A percentile compares a stretch with the other conserved stretches of the same genome.
Evolutionary conservation across 805 yeast species (phyloP).

Genomic region (Saccharomycopsis oosterbeekiorum): DNA sequence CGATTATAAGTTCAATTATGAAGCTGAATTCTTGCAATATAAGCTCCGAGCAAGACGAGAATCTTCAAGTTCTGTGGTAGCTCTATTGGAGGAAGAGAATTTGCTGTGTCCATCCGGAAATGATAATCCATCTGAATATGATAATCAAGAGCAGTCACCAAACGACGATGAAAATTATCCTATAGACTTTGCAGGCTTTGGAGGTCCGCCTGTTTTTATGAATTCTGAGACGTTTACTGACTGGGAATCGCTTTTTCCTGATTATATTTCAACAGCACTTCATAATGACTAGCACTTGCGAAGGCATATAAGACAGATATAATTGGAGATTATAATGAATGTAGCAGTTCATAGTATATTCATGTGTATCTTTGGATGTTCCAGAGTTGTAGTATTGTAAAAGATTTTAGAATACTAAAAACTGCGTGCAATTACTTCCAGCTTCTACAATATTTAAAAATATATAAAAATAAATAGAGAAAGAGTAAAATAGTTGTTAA

Average conservation of each 20-base stretch:
- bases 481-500: too few relatives aligned
- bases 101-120: not conserved
- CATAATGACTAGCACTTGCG: not conserved
- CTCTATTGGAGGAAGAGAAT: conserved; percentile 2
- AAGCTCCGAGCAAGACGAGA: not conserved
- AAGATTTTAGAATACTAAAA: not conserved
- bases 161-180: conserved; percentile 1
- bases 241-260: conserved; percentile 43
- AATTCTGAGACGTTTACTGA: conserved; percentile 38
- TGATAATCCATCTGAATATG: not conserved
- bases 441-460: too few relatives aligned
- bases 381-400: not conserved
- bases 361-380: not conserved
- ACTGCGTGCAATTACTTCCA: not conserved
- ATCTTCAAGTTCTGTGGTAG: not conserved
- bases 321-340: not conserved
- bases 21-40: conserved; percentile 2
- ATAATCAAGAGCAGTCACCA: not conserved
- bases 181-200: conserved; percentile 25
- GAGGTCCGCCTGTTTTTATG: conserved; percentile 45
- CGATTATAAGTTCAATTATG: conserved; percentile 10
- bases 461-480: too few relatives aligned
- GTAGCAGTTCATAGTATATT: not conserved
- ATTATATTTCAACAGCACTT: conserved; percentile 31
- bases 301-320: not conserved